Evolutionary conservation across 495 filamentous ascomycete genomes (phyloP).

Genomic region (Hypoxylon intermedium): DNA sequence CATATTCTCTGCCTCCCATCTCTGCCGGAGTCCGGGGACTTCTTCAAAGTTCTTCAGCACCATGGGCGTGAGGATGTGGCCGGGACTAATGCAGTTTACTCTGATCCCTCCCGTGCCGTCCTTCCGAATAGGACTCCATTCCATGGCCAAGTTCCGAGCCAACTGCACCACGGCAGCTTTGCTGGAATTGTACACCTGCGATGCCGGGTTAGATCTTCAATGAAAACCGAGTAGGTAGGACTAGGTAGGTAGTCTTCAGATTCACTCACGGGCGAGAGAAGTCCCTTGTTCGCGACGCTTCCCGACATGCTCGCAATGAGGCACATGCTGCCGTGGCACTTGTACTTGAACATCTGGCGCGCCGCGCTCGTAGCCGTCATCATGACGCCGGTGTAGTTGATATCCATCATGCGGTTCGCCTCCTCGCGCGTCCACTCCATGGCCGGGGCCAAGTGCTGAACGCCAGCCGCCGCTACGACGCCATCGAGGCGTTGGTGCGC

Average conservation of each 20-base stretch:
- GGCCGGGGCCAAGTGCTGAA: slow-evolving; percentile 74
- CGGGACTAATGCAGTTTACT: slow-evolving; percentile 72
- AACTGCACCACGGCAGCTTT: slow-evolving; percentile 76
- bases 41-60: slow-evolving; percentile 70
- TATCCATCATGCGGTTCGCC: slow-evolving; percentile 72
- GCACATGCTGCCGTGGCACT: slow-evolving; percentile 72
- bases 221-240: neutral
- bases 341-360: slow-evolving; percentile 77
- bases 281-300: slow-evolving; percentile 72
- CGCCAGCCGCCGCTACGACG: slow-evolving; percentile 76
- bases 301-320: slow-evolving; percentile 80
- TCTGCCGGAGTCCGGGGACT: slow-evolving; percentile 63
- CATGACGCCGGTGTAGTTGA: slow-evolving; percentile 81
- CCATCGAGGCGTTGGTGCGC: slow-evolving; percentile 69
- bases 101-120: slow-evolving; percentile 63
- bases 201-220: neutral
- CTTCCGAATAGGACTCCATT: slow-evolving; percentile 63
- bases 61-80: slow-evolving; percentile 78
- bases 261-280: slow-evolving; percentile 59
- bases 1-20: slow-evolving; percentile 76
- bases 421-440: slow-evolving; percentile 71
- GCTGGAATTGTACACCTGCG: slow-evolving; percentile 68
- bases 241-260: neutral
- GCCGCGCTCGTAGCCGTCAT: slow-evolving; percentile 75
- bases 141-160: slow-evolving; percentile 70